phyloP scores from a whole-genome alignment of 2,329 filamentous ascomycete species.

The Colletotrichum tofieldiae region DNA sequence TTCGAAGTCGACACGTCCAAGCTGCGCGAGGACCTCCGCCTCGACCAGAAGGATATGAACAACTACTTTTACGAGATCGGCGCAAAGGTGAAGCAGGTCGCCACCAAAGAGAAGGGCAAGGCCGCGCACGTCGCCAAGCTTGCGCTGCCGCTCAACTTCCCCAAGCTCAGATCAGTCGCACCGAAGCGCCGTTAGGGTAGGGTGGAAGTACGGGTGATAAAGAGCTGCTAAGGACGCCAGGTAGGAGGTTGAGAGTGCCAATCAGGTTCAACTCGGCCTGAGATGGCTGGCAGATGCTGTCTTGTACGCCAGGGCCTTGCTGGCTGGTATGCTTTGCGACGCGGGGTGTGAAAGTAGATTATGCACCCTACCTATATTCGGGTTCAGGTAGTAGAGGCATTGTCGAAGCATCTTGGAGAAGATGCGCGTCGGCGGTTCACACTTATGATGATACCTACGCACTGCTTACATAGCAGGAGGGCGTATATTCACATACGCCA shows the following conservation, averaged over 20 bases:
- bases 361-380: background rate
- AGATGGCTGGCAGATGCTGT: background rate
- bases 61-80: conserved; percentile 85
- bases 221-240: conserved; percentile 5
- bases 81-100: conserved; percentile 73
- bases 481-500: conserved; percentile 3
- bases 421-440: conserved; percentile 10
- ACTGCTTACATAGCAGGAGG: conserved; percentile 3
- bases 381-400: background rate
- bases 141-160: conserved; percentile 86
- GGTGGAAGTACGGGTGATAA: conserved; percentile 8
- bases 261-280: background rate
- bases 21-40: conserved; percentile 78
- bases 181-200: conserved; percentile 43
- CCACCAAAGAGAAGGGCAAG: conserved; percentile 74
- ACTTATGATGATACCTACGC: conserved; percentile 19
- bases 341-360: background rate
- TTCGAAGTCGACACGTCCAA: conserved; percentile 80
- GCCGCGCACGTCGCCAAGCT: conserved; percentile 76
- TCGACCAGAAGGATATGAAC: conserved; percentile 80
- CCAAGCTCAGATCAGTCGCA: conserved; percentile 67
- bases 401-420: background rate
- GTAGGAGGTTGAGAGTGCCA: background rate
- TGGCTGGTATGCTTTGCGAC: background rate
- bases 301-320: background rate